These are phyloP conservation scores for Phellinidium pouzarii DNA, from an alignment of 1,284 basidiomycete species.

Conservation along the genomic window DNA sequence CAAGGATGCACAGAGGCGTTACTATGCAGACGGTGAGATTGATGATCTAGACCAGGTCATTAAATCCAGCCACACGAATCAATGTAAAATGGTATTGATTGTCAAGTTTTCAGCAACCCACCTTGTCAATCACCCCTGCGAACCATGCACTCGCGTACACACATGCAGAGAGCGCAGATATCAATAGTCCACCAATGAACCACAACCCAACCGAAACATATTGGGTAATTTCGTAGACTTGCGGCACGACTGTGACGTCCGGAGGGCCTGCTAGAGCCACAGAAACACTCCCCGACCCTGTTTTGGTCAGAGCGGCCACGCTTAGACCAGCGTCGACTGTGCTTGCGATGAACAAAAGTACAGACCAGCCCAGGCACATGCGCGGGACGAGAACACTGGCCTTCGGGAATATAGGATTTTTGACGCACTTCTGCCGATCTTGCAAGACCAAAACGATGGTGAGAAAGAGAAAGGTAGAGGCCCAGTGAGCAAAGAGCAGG, in stretches of 20 bases:
- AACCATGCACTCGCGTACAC: neutral
- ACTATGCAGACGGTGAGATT: neutral
- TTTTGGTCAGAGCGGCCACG: neutral
- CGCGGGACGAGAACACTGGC: neutral
- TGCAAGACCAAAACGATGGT: neutral
- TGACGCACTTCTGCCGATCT: neutral
- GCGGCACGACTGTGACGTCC: neutral
- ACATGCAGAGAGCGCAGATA: neutral
- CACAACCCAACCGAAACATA: neutral
- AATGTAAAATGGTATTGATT: too few relatives aligned
- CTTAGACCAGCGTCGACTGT: neutral
- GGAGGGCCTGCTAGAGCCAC: neutral
- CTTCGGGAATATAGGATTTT: neutral
- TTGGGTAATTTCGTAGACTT: neutral
- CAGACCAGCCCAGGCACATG: neutral
- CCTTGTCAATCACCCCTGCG: neutral
- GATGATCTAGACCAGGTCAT: neutral
- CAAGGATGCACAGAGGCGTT: neutral
- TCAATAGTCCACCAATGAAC: neutral
- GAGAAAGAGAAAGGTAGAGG: neutral
- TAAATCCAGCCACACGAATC: too few relatives aligned
- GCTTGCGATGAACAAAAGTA: neutral
- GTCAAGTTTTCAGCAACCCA: neutral
- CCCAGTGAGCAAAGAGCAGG: neutral
- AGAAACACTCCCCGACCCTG: neutral